Percentiles rank a stretch among this genome's conserved stretches.
These are phyloP conservation scores for Podospora pseudocomata DNA, from an alignment of 495 filamentous ascomycete species.

Conservation along the genomic window DNA sequence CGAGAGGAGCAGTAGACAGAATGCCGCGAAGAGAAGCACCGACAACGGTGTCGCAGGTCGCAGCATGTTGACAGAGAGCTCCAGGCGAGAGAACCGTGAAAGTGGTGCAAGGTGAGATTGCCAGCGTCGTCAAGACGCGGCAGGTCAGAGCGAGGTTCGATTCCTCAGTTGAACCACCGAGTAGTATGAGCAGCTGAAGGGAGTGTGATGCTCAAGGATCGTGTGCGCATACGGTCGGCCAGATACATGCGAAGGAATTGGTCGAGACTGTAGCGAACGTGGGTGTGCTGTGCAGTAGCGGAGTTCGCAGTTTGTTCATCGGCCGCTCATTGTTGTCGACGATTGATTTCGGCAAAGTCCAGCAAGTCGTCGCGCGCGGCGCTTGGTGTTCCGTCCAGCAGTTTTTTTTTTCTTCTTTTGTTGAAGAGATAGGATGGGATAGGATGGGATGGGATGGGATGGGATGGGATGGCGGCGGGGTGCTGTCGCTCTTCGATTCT, in stretches of 20 bases:
- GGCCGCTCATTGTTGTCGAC: constrained; percentile 5
- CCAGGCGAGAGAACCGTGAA: neutral
- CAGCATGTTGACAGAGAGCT: constrained; percentile 49
- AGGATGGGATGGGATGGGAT: no score
- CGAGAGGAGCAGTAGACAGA: constrained; percentile 79
- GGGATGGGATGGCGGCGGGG: constrained; percentile 1
- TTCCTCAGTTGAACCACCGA: constrained; percentile 6
- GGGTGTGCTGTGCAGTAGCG: constrained; percentile 9
- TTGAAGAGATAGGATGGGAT: constrained; percentile 7
- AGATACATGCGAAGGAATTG: constrained; percentile 21
- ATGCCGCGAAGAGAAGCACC: constrained; percentile 78
- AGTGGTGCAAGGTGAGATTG: constrained; percentile 15
- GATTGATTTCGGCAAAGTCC: neutral
- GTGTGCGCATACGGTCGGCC: neutral
- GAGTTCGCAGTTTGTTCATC: neutral
- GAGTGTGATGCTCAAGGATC: constrained; percentile 2
- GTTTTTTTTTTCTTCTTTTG: neutral
- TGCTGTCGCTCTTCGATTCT: neutral
- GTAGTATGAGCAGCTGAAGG: neutral
- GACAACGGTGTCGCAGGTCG: constrained; percentile 92
- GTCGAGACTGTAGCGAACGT: constrained; percentile 14
- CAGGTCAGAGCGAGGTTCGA: constrained; percentile 17
- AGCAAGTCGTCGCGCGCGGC: neutral
- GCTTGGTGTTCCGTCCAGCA: neutral
- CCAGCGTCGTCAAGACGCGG: constrained; percentile 37